Conservation (phyloP, 495 filamentous ascomycete species). For the Pseudomonodictys pantanalensis region DNA sequence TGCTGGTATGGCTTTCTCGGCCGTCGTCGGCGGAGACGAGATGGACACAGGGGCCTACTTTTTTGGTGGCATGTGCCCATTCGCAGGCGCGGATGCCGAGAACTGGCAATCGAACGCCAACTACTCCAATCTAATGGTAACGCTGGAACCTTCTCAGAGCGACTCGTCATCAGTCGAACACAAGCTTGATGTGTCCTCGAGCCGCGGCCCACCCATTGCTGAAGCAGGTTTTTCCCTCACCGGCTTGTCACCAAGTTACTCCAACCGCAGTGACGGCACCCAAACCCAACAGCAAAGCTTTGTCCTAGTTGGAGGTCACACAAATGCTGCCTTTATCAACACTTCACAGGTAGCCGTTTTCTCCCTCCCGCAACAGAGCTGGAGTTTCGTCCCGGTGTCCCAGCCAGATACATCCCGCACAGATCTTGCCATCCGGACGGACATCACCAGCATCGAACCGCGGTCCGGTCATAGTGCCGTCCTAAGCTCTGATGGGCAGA, state of each 20-base stretch:
- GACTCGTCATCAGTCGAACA: conserved; percentile 38
- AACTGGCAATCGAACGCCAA: conserved; percentile 61
- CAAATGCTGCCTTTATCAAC: conserved; percentile 78
- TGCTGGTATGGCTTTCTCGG: conserved; percentile 64
- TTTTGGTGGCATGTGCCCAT: conserved; percentile 89
- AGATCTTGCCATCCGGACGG: conserved; percentile 50
- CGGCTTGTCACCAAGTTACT: conserved; percentile 61
- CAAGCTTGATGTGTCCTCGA: conserved; percentile 43
- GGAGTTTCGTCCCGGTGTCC: conserved; percentile 70
- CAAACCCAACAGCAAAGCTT: conserved; percentile 67
- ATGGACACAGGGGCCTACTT: conserved; percentile 57
- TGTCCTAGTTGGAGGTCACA: conserved; percentile 84
- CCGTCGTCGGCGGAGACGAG: conserved; percentile 53
- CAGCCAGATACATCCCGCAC: conserved; percentile 45
- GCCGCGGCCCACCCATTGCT: conserved; percentile 62
- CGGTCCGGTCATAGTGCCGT: conserved; percentile 84
- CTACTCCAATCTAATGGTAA: conserved; percentile 76
- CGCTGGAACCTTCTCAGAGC: conserved; percentile 48
- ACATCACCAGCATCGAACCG: conserved; percentile 56
- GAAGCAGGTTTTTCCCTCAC: conserved; percentile 88
- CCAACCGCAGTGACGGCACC: conserved; percentile 49
- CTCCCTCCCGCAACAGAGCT: conserved; percentile 78
- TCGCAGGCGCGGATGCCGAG: conserved; percentile 40
- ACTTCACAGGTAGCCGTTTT: conserved; percentile 89
- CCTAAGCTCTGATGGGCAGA: conserved; percentile 69